These are phyloP conservation scores for Apiospora sp. DNA, from an alignment of 2,329 filamentous ascomycete genomes.

Conservation along the genomic window DNA sequence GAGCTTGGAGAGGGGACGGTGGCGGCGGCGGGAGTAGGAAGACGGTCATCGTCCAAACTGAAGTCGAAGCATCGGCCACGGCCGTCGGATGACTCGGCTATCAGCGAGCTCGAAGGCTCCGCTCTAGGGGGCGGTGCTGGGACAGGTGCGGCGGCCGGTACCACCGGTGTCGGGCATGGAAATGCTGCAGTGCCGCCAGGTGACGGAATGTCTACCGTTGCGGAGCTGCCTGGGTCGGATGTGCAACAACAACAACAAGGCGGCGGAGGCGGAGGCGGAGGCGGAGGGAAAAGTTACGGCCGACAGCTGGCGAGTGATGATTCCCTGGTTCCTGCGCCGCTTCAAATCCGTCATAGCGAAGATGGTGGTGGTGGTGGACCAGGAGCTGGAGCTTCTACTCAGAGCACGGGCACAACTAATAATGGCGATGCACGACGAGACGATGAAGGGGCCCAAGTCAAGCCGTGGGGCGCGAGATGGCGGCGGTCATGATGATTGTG, in stretches of 20 bases:
- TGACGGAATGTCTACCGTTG: not conserved
- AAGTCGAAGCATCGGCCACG: not conserved
- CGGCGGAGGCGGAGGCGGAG: too few species aligned
- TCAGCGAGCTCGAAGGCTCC: slow-evolving; percentile 22
- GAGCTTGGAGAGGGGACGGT: slow-evolving; percentile 22
- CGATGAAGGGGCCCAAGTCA: not conserved
- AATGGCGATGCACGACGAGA: not conserved
- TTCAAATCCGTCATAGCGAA: not conserved
- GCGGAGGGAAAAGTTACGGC: not conserved
- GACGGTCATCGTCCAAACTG: not conserved
- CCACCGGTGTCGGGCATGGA: not conserved
- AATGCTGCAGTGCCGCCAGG: not conserved
- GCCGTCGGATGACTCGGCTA: not conserved
- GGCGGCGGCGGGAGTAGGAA: not conserved
- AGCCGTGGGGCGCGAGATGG: slow-evolving; percentile 22
- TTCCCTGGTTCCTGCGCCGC: not conserved
- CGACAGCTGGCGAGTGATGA: not conserved
- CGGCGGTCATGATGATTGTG: not conserved
- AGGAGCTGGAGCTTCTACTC: too few species aligned
- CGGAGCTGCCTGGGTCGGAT: not conserved
- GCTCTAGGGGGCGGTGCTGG: not conserved
- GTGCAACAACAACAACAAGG: not conserved
- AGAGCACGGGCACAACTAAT: too few species aligned
- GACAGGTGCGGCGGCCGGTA: not conserved
- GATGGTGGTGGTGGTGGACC: not conserved